Evolutionary conservation across 1,139 yeast species (phyloP).

Genomic region (Nakaseomyces glabratus): DNA sequence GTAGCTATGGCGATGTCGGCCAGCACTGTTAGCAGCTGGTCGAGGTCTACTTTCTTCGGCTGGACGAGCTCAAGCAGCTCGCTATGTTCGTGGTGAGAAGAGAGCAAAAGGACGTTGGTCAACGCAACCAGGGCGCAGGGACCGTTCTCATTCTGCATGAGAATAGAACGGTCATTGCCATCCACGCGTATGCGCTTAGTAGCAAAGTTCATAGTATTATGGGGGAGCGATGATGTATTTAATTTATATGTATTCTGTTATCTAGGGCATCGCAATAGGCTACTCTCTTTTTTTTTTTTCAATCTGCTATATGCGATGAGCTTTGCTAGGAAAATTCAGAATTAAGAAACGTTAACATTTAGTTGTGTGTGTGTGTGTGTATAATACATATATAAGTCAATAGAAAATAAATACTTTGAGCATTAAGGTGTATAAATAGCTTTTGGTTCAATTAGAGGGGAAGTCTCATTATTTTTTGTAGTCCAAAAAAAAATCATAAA

Average conservation of each 20-base stretch:
- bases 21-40: conserved; percentile 37
- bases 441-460: too few species aligned
- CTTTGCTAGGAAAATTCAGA: not conserved
- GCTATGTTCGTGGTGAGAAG: conserved; percentile 31
- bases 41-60: conserved; percentile 30
- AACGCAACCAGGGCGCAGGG: conserved; percentile 83
- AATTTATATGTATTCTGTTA: not conserved
- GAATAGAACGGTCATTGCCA: conserved; percentile 38
- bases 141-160: conserved; percentile 74
- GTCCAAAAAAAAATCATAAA: too few species aligned
- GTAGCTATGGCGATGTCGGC: conserved; percentile 38
- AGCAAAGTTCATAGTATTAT: conserved; percentile 15
- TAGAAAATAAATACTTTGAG: too few species aligned
- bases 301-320: not conserved
- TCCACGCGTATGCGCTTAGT: conserved; percentile 25
- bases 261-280: not conserved
- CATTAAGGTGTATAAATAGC: too few species aligned
- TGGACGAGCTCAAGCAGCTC: conserved; percentile 25
- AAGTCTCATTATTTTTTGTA: too few species aligned
- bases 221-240: not conserved
- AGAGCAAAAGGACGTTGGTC: conserved; percentile 51
- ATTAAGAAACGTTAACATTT: not conserved
- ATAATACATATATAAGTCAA: not conserved
- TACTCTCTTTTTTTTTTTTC: not conserved
- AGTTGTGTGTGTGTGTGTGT: not conserved